Conservation (phyloP, 768 basidiomycete genomes). For the Termitomyces sp. region DNA sequence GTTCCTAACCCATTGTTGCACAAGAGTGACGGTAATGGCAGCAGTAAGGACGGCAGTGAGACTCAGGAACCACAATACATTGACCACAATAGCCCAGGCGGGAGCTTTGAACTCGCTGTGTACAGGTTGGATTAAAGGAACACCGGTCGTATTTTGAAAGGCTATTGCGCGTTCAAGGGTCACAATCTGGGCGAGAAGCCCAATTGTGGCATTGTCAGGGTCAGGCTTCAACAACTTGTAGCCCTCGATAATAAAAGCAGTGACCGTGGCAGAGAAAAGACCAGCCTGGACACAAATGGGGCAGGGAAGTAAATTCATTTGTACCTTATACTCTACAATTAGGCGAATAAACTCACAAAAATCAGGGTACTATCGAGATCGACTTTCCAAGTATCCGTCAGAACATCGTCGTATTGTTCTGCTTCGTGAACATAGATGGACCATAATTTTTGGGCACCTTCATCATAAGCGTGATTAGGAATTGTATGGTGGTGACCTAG, state of each 20-base stretch:
- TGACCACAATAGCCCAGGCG: slow-evolving; percentile 20
- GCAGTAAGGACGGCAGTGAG: slow-evolving; percentile 21
- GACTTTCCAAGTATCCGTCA: slow-evolving; percentile 7
- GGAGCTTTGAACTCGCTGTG: not conserved
- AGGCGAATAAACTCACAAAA: slow-evolving; percentile 21
- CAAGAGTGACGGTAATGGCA: slow-evolving; percentile 23
- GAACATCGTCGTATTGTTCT: not conserved
- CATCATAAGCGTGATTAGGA: not conserved
- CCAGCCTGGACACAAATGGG: slow-evolving; percentile 25
- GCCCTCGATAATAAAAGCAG: slow-evolving; percentile 34
- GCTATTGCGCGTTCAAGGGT: not conserved
- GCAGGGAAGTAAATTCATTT: not conserved
- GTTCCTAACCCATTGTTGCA: slow-evolving; percentile 3
- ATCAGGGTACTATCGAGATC: slow-evolving; percentile 17
- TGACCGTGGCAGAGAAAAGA: slow-evolving; percentile 36
- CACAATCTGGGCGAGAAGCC: slow-evolving; percentile 20
- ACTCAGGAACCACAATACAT: slow-evolving; percentile 28
- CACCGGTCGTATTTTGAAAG: not conserved
- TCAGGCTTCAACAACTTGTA: slow-evolving; percentile 28
- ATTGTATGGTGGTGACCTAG: not conserved
- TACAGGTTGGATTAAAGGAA: not conserved
- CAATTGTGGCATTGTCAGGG: slow-evolving; percentile 20
- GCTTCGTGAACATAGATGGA: not conserved
- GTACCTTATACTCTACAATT: too few relatives aligned
- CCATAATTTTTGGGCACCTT: not conserved